Conservation (phyloP, 1,139 yeast species). For the Lodderomyces beijingensis region DNA sequence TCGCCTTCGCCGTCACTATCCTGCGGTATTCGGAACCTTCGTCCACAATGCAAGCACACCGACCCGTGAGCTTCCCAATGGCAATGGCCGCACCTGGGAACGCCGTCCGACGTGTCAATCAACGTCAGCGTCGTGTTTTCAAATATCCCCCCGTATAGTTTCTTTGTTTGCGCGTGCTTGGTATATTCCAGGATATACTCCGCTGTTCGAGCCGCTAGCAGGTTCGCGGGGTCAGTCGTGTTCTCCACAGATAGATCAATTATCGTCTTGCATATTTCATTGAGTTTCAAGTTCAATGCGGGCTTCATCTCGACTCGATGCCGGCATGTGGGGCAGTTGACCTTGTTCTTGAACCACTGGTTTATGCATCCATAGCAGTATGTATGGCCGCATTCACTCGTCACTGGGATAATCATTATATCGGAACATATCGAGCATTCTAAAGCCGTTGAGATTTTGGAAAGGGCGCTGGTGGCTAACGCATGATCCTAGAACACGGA, state of each 20-base stretch:
- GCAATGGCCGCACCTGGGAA: conserved; percentile 73
- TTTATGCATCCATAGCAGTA: conserved; percentile 47
- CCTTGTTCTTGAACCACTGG: conserved; percentile 47
- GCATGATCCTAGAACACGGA: conserved; percentile 11
- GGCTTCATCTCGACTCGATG: conserved; percentile 41
- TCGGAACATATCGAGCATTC: conserved; percentile 46
- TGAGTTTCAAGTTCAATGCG: conserved; percentile 38
- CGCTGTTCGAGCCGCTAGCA: conserved; percentile 19
- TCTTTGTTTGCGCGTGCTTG: conserved; percentile 29
- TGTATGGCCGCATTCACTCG: conserved; percentile 42
- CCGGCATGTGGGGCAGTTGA: conserved; percentile 57
- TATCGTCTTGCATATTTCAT: conserved; percentile 29
- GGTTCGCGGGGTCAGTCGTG: conserved; percentile 16
- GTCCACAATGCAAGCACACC: conserved; percentile 53
- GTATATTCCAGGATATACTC: conserved; percentile 30
- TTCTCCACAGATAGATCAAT: conserved; percentile 29
- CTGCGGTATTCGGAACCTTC: conserved; percentile 27
- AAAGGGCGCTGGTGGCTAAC: conserved; percentile 13
- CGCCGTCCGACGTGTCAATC: conserved; percentile 69
- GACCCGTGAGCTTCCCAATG: conserved; percentile 75
- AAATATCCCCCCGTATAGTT: conserved; percentile 49
- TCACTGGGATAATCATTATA: conserved; percentile 41
- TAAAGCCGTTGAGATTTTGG: conserved; percentile 23
- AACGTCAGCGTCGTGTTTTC: conserved; percentile 42
- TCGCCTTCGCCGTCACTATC: conserved; percentile 21